A percentile compares a stretch with the other conserved stretches of the same genome.
Evolutionary conservation across 1,284 basidiomycete species (phyloP).

Genomic region (Pseudozyma sp.): DNA sequence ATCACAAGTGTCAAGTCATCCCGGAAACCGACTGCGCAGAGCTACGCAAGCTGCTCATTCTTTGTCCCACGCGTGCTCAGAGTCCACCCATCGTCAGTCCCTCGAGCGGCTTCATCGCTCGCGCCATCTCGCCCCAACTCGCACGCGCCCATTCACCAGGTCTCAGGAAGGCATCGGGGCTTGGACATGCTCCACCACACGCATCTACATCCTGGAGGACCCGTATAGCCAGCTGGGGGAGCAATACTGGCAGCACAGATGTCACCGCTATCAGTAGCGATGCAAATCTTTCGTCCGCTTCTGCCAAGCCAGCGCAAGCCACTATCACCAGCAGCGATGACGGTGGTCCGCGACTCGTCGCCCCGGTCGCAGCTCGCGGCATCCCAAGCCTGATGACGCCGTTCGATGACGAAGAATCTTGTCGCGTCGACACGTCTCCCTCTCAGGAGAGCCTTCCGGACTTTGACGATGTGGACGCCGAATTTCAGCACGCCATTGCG

Average conservation of each 20-base stretch:
- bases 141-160: slow-evolving; percentile 26
- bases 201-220: slow-evolving; percentile 26
- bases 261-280: slow-evolving; percentile 7
- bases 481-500: slow-evolving; percentile 30
- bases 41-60: slow-evolving; percentile 38
- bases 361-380: slow-evolving; percentile 29
- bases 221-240: slow-evolving; percentile 32
- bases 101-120: slow-evolving; percentile 20
- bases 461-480: slow-evolving; percentile 33
- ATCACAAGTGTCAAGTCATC: slow-evolving; percentile 42
- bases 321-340: not conserved
- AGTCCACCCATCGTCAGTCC: slow-evolving; percentile 26
- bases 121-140: slow-evolving; percentile 36
- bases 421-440: slow-evolving; percentile 11
- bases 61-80: slow-evolving; percentile 32
- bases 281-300: slow-evolving; percentile 10
- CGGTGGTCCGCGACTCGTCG: slow-evolving; percentile 25
- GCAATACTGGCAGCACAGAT: slow-evolving; percentile 3
- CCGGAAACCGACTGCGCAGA: slow-evolving; percentile 44
- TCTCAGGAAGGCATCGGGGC: slow-evolving; percentile 6
- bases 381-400: slow-evolving; percentile 14
- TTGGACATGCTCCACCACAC: slow-evolving; percentile 9
- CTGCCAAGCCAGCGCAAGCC: not conserved
- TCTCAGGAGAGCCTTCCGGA: slow-evolving; percentile 25
- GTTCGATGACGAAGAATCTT: slow-evolving; percentile 13